These are phyloP conservation scores for Fusarium sp. DNA, from an alignment of 2,329 filamentous ascomycete genomes.

Conservation along the genomic window DNA sequence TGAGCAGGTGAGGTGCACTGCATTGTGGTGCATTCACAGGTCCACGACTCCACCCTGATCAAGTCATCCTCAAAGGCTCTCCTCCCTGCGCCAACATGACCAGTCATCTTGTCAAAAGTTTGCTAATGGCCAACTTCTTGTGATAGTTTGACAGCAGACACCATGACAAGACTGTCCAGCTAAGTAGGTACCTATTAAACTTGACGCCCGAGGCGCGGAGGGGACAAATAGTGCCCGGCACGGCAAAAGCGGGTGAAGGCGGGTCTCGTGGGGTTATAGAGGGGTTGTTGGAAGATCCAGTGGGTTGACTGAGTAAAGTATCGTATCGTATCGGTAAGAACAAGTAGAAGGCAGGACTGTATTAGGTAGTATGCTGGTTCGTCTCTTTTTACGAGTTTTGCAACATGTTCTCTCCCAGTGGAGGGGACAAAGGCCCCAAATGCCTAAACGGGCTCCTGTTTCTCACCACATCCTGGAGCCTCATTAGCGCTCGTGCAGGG, in stretches of 20 bases:
- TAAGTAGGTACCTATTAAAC: not conserved
- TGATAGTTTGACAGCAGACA: not conserved
- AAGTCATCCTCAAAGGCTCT: slow-evolving; percentile 32
- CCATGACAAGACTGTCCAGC: not conserved
- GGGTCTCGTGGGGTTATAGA: slow-evolving; percentile 35
- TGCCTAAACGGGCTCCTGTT: slow-evolving; percentile 30
- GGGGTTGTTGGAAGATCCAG: slow-evolving; percentile 28
- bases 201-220: slow-evolving; percentile 4
- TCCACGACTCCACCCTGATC: slow-evolving; percentile 29
- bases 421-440: slow-evolving; percentile 21
- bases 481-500: slow-evolving; percentile 34
- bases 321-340: slow-evolving; percentile 2
- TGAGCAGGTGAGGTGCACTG: slow-evolving; percentile 28
- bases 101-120: slow-evolving; percentile 37
- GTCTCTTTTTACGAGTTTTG: slow-evolving; percentile 25
- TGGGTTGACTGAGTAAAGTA: slow-evolving; percentile 12
- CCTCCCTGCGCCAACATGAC: slow-evolving; percentile 39
- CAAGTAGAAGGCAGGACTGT: not conserved
- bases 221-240: slow-evolving; percentile 11
- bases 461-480: slow-evolving; percentile 36
- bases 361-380: slow-evolving; percentile 15
- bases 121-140: slow-evolving; percentile 16
- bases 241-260: slow-evolving; percentile 29
- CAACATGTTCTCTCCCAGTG: slow-evolving; percentile 14
- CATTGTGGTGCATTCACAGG: slow-evolving; percentile 30